Evolutionary conservation across 208 protist genomes (phyloP).

Genomic region (Leishmania tarentolae): DNA sequence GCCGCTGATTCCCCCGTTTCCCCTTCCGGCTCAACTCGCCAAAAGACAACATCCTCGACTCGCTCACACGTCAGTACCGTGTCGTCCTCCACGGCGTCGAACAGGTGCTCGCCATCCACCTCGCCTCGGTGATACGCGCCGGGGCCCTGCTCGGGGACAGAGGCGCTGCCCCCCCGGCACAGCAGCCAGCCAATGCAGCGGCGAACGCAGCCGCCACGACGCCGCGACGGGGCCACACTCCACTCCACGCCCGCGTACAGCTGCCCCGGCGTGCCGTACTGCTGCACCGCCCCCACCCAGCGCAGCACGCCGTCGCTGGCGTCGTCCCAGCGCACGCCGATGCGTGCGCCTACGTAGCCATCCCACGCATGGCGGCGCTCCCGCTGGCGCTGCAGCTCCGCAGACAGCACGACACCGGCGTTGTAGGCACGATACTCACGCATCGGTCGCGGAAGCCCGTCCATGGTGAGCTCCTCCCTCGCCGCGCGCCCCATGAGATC

Average conservation of each 20-base stretch:
- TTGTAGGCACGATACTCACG: conserved; percentile 23
- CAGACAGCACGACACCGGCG: conserved; percentile 23
- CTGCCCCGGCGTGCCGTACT: conserved; percentile 32
- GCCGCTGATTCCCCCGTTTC: neutral
- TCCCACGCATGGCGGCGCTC: conserved; percentile 41
- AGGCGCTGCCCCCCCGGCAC: neutral
- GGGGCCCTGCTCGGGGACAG: neutral
- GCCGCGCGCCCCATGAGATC: conserved; percentile 37
- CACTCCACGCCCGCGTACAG: conserved; percentile 67
- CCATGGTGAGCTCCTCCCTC: conserved; percentile 27
- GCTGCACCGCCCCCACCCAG: conserved; percentile 57
- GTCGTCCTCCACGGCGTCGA: conserved; percentile 30
- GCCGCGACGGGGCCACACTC: conserved; percentile 31
- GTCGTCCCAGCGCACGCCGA: conserved; percentile 26
- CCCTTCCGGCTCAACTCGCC: neutral
- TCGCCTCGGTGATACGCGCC: conserved; percentile 45
- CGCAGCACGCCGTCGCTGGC: conserved; percentile 40
- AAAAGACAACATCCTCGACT: conserved; percentile 33
- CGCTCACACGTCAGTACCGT: conserved; percentile 52
- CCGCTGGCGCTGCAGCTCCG: conserved; percentile 32
- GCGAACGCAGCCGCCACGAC: neutral
- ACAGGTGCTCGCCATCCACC: conserved; percentile 67
- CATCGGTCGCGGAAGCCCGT: conserved; percentile 38
- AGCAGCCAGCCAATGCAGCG: conserved; percentile 1
- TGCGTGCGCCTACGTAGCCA: conserved; percentile 31